Conservation (phyloP, 2,329 filamentous ascomycete genomes). For the Clathrospora elynae region DNA sequence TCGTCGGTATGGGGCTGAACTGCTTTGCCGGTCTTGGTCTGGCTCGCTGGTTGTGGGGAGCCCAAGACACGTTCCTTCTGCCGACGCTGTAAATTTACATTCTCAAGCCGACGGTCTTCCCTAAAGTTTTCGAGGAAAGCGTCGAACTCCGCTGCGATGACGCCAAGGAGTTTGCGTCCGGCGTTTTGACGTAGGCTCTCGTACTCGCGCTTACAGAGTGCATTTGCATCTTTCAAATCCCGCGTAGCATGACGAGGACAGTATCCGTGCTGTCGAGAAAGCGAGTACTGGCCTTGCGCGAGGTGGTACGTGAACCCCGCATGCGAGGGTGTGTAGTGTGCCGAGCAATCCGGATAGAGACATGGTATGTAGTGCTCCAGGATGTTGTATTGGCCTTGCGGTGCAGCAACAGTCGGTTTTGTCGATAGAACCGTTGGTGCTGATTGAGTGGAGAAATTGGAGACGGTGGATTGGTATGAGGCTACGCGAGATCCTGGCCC, state of each 20-base stretch:
- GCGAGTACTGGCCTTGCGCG: constrained; percentile 34
- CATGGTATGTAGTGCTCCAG: constrained; percentile 43
- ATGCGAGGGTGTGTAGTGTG: constrained; percentile 31
- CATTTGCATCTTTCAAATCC: constrained; percentile 36
- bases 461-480: constrained; percentile 29
- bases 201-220: constrained; percentile 31
- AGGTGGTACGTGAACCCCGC: constrained; percentile 38
- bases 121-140: constrained; percentile 23
- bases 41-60: background rate
- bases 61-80: constrained; percentile 25
- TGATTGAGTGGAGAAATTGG: constrained; percentile 23
- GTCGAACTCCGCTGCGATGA: constrained; percentile 38
- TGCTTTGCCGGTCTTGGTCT: constrained; percentile 1
- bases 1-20: constrained; percentile 4
- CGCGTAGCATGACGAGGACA: constrained; percentile 35
- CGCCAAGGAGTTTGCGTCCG: constrained; percentile 38
- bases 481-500: constrained; percentile 19
- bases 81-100: constrained; percentile 14
- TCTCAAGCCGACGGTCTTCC: constrained; percentile 17
- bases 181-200: constrained; percentile 42
- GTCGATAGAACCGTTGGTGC: constrained; percentile 20
- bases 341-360: constrained; percentile 27
- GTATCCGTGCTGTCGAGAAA: constrained; percentile 33
- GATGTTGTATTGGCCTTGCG: constrained; percentile 34
- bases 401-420: constrained; percentile 4